Evolutionary conservation across 148 eudicot species (phyloP).

Genomic region (Suaeda aralocaspica): DNA sequence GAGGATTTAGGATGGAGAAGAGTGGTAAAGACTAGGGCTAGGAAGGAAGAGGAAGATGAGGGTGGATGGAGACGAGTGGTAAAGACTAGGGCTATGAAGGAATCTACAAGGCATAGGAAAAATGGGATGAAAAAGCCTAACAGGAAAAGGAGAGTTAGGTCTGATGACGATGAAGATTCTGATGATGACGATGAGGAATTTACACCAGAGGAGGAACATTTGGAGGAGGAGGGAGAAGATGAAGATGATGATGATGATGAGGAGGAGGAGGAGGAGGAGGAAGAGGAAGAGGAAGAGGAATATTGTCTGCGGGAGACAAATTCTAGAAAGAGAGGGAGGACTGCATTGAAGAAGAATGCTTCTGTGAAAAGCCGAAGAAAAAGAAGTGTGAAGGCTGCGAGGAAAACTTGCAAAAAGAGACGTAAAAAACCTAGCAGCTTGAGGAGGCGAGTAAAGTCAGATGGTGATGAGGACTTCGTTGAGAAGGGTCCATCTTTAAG

Average conservation of each 20-base stretch:
- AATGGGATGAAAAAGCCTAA: constrained; percentile 27
- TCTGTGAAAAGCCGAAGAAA: constrained; percentile 27
- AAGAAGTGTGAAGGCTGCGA: constrained; percentile 30
- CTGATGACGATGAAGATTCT: constrained; percentile 37
- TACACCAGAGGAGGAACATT: constrained; percentile 50
- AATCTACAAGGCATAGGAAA: constrained; percentile 26
- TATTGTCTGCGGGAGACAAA: constrained; percentile 25
- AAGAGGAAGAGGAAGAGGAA: constrained; percentile 52
- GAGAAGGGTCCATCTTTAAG: constrained; percentile 26
- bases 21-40: constrained; percentile 33
- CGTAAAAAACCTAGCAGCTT: constrained; percentile 25
- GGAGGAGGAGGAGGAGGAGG: constrained; percentile 47
- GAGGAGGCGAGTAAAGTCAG: constrained; percentile 28
- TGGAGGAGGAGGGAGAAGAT: constrained; percentile 45
- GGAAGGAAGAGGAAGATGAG: constrained; percentile 18
- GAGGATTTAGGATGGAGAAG: constrained; percentile 32
- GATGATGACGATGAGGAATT: constrained; percentile 66
- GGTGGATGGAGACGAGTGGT: constrained; percentile 28
- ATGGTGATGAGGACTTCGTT: constrained; percentile 28
- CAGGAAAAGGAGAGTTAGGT: constrained; percentile 37
- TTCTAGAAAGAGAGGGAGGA: constrained; percentile 33
- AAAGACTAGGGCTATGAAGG: constrained; percentile 31
- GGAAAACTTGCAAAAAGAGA: constrained; percentile 37
- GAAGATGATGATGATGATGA: constrained; percentile 33
- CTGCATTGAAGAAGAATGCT: constrained; percentile 32